Evolutionary conservation across 1,139 yeast genomes (phyloP), one percentile per base, ranked within the genome.

Genomic region (Blastobotrys serpentis): DNA sequence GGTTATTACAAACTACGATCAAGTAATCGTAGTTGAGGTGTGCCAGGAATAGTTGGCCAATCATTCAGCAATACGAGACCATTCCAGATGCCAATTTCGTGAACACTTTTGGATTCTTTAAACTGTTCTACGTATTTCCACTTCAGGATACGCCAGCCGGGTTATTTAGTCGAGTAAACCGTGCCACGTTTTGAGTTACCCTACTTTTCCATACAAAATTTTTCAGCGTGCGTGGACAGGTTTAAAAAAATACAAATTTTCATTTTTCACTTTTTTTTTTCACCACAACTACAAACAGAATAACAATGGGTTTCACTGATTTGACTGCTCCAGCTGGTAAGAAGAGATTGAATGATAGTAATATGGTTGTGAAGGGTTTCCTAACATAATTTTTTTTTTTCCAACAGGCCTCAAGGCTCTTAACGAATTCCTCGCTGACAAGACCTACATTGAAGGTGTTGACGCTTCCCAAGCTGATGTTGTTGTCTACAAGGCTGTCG

Each of bases 391-490:
- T 6, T 33, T 44, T 41, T 33, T 41, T 6, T 10, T 23, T 6
- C 10, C 8, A 23, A 23, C 44, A 75, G 78, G 97, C 70, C 75
- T 90, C 70, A 77, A 85, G 73, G 77, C 88, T 71, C 86, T 90
- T 72, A 84, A 89, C 86, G 78, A 79, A 65, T 83, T 79, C 80
- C 83, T 90, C 75, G 87, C 84, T 73, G 90, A 86, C 76, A 86
- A 88, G 80, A 85, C 95, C 61, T 89, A 88, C 86, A 70, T 89
- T 66, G 92, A 86, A 71, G 96, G 96, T 50, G 61, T 54, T 47
- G 41, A 51, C 52, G 62, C 96, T 62, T 77, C 98, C 64, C 96
- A 88, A 78, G 97, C 96, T 70, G 98, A 92, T 71, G 98, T 87
- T 60, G 73, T 89, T 62, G 90, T 81, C 53, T 72, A 82, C 94